These are phyloP conservation scores for Lathyrus aphaca DNA, from an alignment of 306 rosid genomes.

Conservation along the genomic window DNA sequence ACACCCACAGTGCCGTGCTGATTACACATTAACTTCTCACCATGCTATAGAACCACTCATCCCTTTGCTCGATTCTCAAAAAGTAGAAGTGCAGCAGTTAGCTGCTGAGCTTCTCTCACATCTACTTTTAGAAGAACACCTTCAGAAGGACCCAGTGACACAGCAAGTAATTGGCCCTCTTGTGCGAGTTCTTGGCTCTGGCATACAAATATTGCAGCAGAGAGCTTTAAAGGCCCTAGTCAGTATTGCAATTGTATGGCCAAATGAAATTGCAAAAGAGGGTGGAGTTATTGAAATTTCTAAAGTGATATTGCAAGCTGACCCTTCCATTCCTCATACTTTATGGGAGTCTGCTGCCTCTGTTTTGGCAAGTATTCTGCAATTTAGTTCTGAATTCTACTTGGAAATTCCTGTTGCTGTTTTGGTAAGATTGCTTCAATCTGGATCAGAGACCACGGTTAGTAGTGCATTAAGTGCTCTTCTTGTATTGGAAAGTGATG, in stretches of 20 bases:
- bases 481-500: constrained; percentile 94
- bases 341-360: constrained; percentile 98
- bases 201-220: constrained; percentile 92
- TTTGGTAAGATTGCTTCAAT: constrained; percentile 91
- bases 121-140: constrained; percentile 88
- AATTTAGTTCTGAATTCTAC: constrained; percentile 94
- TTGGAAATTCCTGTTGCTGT: constrained; percentile 96
- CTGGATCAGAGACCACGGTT: constrained; percentile 87
- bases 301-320: constrained; percentile 87
- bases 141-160: constrained; percentile 86
- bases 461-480: constrained; percentile 94
- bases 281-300: constrained; percentile 92
- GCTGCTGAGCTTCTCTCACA: constrained; percentile 96
- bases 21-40: constrained; percentile 73
- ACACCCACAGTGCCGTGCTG: constrained; percentile 95
- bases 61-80: constrained; percentile 91
- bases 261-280: constrained; percentile 97
- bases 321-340: constrained; percentile 95
- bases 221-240: constrained; percentile 97
- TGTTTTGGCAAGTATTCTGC: constrained; percentile 87
- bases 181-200: constrained; percentile 87
- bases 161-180: constrained; percentile 96
- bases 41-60: constrained; percentile 90
- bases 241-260: constrained; percentile 85
- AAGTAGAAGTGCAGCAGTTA: constrained; percentile 90